These are phyloP conservation scores for Oryza coarctata DNA, from an alignment of 176 grass and related monocot species.

Conservation along the genomic window DNA sequence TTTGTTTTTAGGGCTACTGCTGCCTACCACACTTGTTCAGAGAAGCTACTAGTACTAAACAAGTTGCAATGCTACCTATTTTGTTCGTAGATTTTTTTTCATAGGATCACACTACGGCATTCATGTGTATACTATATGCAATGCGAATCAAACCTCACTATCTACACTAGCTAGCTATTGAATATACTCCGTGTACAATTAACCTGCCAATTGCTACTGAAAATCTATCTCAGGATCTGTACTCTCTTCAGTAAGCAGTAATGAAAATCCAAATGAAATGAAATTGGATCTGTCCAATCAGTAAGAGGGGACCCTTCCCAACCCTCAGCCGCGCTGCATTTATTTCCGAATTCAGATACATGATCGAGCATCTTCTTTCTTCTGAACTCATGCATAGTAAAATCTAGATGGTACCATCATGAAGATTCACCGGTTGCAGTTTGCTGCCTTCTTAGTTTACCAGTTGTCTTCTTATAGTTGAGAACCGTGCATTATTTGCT, in stretches of 20 bases:
- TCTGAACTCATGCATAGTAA: neutral
- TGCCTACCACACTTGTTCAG: neutral
- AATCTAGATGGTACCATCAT: conserved; percentile 2
- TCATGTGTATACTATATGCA: neutral
- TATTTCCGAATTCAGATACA: conserved; percentile 24
- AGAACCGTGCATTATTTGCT: no score
- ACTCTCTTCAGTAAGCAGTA: neutral
- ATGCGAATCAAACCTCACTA: neutral
- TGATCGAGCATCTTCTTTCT: neutral
- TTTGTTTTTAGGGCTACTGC: neutral
- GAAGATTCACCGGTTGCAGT: neutral
- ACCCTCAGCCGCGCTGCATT: conserved; percentile 43
- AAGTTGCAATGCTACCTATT: neutral
- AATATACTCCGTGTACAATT: neutral
- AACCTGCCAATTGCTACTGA: neutral
- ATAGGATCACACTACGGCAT: neutral
- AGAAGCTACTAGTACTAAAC: neutral
- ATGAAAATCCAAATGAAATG: neutral
- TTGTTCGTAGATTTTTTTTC: neutral
- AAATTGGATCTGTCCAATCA: conserved; percentile 14
- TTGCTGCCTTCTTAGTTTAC: neutral
- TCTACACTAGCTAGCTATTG: neutral
- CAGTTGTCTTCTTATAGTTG: neutral
- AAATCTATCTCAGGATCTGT: neutral
- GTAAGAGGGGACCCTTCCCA: conserved; percentile 29